Conservation (phyloP, 345 rosid genomes). For the Rhodamnia argentea region DNA sequence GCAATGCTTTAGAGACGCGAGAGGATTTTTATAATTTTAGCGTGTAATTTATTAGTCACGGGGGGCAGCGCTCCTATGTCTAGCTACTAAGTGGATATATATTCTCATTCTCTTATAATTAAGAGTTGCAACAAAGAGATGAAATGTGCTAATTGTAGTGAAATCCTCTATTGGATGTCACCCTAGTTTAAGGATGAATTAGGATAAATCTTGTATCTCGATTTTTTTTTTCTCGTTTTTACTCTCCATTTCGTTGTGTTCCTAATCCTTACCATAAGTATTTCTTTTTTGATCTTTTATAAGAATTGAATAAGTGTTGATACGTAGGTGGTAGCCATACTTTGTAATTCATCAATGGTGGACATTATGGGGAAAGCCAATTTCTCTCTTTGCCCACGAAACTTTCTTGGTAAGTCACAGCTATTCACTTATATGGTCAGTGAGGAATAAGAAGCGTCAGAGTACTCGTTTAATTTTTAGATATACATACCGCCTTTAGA, state of each 20-base stretch:
- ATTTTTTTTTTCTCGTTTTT: too few species aligned
- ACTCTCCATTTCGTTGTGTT: too few species aligned
- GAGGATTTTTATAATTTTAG: too few species aligned
- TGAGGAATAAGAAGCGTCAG: neutral
- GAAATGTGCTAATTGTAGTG: too few species aligned
- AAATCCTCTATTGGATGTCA: too few species aligned
- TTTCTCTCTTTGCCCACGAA: neutral
- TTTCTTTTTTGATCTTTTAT: neutral
- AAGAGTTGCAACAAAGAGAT: too few species aligned
- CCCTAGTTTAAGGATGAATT: too few species aligned
- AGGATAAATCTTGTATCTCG: too few species aligned
- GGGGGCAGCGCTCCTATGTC: too few species aligned
- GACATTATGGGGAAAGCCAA: neutral
- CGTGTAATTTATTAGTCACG: too few species aligned
- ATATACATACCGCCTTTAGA: neutral
- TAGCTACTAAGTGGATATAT: too few species aligned
- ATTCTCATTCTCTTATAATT: too few species aligned
- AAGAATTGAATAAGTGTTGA: neutral
- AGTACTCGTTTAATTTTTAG: neutral
- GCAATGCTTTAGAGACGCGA: accelerated
- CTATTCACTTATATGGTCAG: neutral
- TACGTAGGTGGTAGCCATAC: neutral
- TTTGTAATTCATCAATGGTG: neutral
- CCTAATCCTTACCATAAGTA: neutral
- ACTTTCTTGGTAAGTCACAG: neutral